Conservation (phyloP, 1,139 yeast genomes). For the Pneumocystis oryctolagi region DNA sequence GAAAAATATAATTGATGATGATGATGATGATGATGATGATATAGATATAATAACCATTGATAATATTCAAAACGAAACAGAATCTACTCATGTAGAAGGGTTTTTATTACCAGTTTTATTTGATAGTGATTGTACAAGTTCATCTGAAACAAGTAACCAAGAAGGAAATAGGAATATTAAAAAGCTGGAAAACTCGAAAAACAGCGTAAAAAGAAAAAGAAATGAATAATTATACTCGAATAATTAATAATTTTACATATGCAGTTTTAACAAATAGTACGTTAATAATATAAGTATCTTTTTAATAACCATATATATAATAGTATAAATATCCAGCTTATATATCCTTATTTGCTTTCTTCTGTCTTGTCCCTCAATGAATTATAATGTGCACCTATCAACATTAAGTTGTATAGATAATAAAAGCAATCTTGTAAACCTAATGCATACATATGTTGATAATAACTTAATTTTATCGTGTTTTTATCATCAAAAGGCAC, state of each 20-base stretch:
- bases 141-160: neutral
- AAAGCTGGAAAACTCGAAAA: neutral
- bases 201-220: neutral
- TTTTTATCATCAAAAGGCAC: constrained; percentile 21
- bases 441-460: constrained; percentile 70
- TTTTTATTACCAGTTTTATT: neutral
- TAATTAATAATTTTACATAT: neutral
- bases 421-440: constrained; percentile 29
- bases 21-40: constrained; percentile 47
- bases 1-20: constrained; percentile 53
- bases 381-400: constrained; percentile 60
- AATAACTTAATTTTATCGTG: constrained; percentile 53
- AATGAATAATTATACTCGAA: neutral
- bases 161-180: neutral
- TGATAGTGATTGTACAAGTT: neutral
- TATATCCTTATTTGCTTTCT: neutral
- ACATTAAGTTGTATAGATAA: neutral
- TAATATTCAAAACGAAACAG: constrained; percentile 10
- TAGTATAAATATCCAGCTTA: neutral
- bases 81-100: neutral
- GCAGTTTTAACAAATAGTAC: neutral
- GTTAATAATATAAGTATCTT: neutral
- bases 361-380: constrained; percentile 35
- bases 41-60: constrained; percentile 59
- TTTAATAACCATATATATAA: neutral